phyloP scores from a whole-genome alignment of 805 yeast genomes.

The Hanseniaspora valbyensis region DNA sequence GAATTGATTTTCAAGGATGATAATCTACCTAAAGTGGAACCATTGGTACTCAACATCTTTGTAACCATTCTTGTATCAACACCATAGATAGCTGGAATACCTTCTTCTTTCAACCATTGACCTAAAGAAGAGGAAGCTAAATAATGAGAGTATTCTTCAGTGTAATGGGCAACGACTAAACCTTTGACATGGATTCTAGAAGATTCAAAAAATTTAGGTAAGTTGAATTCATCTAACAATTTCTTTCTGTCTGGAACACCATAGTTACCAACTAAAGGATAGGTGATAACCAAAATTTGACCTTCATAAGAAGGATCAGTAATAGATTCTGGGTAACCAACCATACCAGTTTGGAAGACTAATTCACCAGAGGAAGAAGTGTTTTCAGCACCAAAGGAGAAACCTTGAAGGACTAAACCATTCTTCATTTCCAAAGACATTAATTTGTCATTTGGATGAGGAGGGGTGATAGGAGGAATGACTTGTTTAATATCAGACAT shows the following conservation, averaged over 20 bases:
- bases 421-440: conserved; percentile 82
- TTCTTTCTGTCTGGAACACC: conserved; percentile 88
- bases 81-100: conserved; percentile 93
- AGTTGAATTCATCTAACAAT: conserved; percentile 55
- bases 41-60: conserved; percentile 80
- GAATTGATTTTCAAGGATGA: conserved; percentile 43
- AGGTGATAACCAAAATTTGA: conserved; percentile 91
- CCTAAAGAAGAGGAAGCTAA: conserved; percentile 88
- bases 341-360: conserved; percentile 99
- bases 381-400: conserved; percentile 88
- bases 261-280: conserved; percentile 94
- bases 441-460: conserved; percentile 73
- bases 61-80: conserved; percentile 94
- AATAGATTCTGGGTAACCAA: conserved; percentile 95
- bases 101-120: conserved; percentile 82
- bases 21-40: conserved; percentile 87
- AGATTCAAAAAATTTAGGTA: conserved; percentile 92
- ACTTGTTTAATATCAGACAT: conserved; percentile 29
- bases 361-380: conserved; percentile 83
- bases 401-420: conserved; percentile 81
- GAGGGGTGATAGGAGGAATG: conserved; percentile 75
- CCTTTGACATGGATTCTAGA: conserved; percentile 91
- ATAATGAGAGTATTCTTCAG: conserved; percentile 77
- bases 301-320: conserved; percentile 98
- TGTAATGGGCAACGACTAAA: conserved; percentile 89